Base-by-base conservation (phyloP, 257 asterid genomes). In the Forsythia suspensa region DNA sequence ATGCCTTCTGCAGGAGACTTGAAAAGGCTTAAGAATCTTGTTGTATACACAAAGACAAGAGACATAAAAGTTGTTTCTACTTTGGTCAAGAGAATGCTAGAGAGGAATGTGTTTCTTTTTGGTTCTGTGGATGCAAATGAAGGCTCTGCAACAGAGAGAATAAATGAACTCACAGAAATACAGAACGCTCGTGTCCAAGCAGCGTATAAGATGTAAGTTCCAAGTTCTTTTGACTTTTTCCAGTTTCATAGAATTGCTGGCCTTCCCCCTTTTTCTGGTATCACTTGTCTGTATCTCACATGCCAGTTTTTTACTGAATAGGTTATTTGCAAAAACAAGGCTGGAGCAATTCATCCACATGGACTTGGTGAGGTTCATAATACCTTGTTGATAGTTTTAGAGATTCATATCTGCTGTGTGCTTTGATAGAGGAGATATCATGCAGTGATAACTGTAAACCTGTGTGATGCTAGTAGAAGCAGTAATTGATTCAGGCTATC, bases 321-420 rank as follows among this genome's bases (percentile, higher is more conserved):
- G 95, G 90, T 84, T 93, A 81, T 87, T 93, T 79, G 88, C 92
- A 70, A 81, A 89, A 83, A 84, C 92, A 20, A 83, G 82, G 70
- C 85, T 93, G 39, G 92, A 89, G 85, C 84, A 89, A 78, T 90
- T 93, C 85, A 89, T 94, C 88, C 92, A 89, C 87, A 76, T 91
- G 95, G 95, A 93, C 85, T 76, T 92, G 96, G 97, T 92, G 83
- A 88, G 97, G 80, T 81, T 61, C 34, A 18, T 65, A 43, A 66
- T 69, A 39, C 61, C 37, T 65, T 76, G 36, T 81, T 34, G 15
- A 37, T 76, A 13, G 18, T 63, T 8, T 48, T 13, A 48, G 18
- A 48, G 57, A 48, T 48, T 48, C 18, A 11, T 48, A 48, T 48
- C 16, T 48, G 57, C n/a, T 11, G 57, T 48, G 57, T 11, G 34